Evolutionary conservation across 208 protist species (phyloP).

Genomic region (Acanthamoeba divionensis): DNA sequence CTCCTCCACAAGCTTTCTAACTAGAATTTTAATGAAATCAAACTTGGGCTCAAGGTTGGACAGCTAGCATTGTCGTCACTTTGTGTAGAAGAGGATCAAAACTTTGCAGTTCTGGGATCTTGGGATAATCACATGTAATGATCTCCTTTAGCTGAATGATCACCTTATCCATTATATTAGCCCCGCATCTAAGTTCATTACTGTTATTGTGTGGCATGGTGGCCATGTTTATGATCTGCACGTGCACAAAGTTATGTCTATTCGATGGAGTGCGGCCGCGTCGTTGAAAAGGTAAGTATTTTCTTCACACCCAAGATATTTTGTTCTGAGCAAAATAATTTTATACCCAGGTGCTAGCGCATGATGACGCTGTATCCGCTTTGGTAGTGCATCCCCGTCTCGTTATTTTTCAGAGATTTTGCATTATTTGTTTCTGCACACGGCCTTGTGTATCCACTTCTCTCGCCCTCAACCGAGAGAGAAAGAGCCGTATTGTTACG

Average conservation of each 20-base stretch:
- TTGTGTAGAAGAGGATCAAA: slow-evolving; percentile 62
- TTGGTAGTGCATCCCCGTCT: neutral
- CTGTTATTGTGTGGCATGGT: neutral
- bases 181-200: neutral
- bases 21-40: too few relatives aligned
- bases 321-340: neutral
- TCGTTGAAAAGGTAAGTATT: too few relatives aligned
- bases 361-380: slow-evolving; percentile 75
- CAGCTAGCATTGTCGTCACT: slow-evolving; percentile 66
- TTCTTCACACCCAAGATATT: neutral
- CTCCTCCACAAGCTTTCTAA: too few relatives aligned
- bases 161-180: neutral
- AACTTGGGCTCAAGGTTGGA: too few relatives aligned
- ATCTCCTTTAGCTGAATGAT: neutral
- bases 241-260: slow-evolving; percentile 69
- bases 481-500: too few relatives aligned
- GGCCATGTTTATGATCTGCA: slow-evolving; percentile 30
- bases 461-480: too few relatives aligned
- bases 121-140: slow-evolving; percentile 78
- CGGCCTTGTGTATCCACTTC: too few relatives aligned
- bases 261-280: slow-evolving; percentile 68
- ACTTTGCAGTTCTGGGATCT: slow-evolving; percentile 68
- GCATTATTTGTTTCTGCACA: too few relatives aligned
- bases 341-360: slow-evolving; percentile 29
- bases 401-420: neutral